phyloP scores from a whole-genome alignment of 306 rosid species.

The Ochetophila trinervis region DNA sequence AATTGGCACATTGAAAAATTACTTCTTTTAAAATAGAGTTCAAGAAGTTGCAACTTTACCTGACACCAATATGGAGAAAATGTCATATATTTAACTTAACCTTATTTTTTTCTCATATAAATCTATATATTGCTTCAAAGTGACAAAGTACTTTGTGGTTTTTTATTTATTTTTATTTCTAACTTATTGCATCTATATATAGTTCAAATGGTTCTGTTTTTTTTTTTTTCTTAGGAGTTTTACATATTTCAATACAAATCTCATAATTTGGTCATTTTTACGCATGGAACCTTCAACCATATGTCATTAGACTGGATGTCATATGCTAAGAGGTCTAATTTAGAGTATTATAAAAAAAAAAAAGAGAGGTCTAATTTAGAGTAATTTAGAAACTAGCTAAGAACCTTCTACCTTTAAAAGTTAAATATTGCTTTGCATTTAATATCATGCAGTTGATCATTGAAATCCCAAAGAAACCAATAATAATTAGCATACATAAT shows the following conservation, averaged over 20 bases:
- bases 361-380: conserved; percentile 20
- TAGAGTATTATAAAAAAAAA: no score
- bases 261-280: conserved; percentile 3
- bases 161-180: no score
- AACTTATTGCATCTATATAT: no score
- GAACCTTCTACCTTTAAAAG: conserved; percentile 22
- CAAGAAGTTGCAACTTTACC: conserved; percentile 43
- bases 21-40: conserved; percentile 26
- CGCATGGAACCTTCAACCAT: conserved; percentile 16
- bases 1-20: conserved; percentile 32
- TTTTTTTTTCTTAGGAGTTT: no score
- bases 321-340: conserved; percentile 6
- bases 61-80: conserved; percentile 32
- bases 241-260: conserved; percentile 1
- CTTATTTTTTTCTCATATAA: conserved; percentile 13
- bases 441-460: not conserved
- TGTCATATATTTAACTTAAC: conserved; percentile 32
- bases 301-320: conserved; percentile 18
- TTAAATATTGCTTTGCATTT: not conserved
- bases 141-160: no score
- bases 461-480: no score
- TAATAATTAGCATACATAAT: no score
- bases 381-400: conserved; percentile 8
- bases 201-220: not conserved
- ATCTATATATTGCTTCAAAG: no score